Evolutionary conservation across 2,329 filamentous ascomycete species (phyloP).

Genomic region (Lachnellula occidentalis): DNA sequence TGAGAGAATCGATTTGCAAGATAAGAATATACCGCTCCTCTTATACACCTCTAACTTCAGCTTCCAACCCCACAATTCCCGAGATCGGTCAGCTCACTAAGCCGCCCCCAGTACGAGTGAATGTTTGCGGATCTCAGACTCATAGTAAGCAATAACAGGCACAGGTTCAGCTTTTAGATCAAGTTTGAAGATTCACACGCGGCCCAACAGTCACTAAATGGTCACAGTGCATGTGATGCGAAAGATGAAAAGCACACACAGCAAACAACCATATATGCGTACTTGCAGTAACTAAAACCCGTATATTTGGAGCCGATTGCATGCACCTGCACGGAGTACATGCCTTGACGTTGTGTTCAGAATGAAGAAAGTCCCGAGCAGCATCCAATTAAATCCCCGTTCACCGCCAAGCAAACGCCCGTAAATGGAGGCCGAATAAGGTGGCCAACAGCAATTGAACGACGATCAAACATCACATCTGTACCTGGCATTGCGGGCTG

Average conservation of each 20-base stretch:
- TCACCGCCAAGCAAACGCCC: slow-evolving; percentile 6
- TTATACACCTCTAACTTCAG: neutral
- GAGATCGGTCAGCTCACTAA: neutral
- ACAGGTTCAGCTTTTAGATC: neutral
- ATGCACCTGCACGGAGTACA: neutral
- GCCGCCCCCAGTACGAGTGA: neutral
- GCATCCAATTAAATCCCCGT: slow-evolving; percentile 1
- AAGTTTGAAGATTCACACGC: neutral
- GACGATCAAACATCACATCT: slow-evolving; percentile 4
- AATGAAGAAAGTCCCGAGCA: neutral
- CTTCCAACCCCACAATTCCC: neutral
- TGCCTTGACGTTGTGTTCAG: neutral
- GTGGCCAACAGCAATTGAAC: neutral
- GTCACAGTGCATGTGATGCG: slow-evolving; percentile 3
- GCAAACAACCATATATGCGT: neutral
- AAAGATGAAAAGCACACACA: neutral
- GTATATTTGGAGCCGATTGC: slow-evolving; percentile 1
- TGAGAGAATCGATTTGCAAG: neutral
- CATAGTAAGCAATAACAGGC: neutral
- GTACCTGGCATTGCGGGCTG: neutral
- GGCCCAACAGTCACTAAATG: neutral
- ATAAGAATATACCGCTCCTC: neutral
- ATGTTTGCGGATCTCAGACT: neutral
- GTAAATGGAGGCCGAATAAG: neutral
- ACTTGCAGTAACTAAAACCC: neutral